Base-by-base conservation (phyloP, 176 grass and related monocot genomes). In the bread wheat (Triticum aestivum) region DNA sequence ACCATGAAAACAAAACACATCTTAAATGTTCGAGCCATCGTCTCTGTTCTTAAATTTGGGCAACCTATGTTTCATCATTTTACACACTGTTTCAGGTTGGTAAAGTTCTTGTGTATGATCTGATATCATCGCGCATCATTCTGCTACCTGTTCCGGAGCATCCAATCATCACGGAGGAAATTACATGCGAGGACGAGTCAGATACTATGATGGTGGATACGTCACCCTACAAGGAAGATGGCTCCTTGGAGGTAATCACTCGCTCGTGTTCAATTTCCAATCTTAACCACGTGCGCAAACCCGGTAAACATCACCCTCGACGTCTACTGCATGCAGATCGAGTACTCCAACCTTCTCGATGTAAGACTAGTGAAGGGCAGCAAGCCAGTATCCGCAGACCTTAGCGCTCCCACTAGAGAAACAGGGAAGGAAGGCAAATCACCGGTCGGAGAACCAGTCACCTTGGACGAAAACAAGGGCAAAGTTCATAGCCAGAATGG, bases 161-260 rank as follows among this genome's bases (percentile, higher is more conserved):
- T 86, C 90, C 96, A 73, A 82, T 98, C 44, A 27, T 78, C 47
- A 18, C 56, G 11, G 71, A 91, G 44, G 89, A 80, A 85, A 85
- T 82, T 0, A 26, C 82, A 47, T 13, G 41, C 11, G 82, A 84
- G 70, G 88, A 92, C 1, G 78, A 92, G 52, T 64, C 76, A 45
- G 82, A 89, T 78, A 39, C 65, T 59, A 59, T 59, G 85, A 67
- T 82, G 21, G 11, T 35, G 21, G 76, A 88, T 66, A 51, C 84
- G 30, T 91, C 90, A 29, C 79, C 90, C 39, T 98, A 98, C 81
- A 94, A 90, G 30, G 96, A 98, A 82, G 96, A 98, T 91, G 93
- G 92, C 44, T 92, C 92, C 58, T 91, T 98, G 89, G 96, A 98
- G 91, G 96, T 98, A 85, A 84, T 91, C 24, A 14, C 70, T 6